Evolutionary conservation across 345 rosid species (phyloP), one percentile per base, ranked within the genome.

Genomic region (Populus nigra): DNA sequence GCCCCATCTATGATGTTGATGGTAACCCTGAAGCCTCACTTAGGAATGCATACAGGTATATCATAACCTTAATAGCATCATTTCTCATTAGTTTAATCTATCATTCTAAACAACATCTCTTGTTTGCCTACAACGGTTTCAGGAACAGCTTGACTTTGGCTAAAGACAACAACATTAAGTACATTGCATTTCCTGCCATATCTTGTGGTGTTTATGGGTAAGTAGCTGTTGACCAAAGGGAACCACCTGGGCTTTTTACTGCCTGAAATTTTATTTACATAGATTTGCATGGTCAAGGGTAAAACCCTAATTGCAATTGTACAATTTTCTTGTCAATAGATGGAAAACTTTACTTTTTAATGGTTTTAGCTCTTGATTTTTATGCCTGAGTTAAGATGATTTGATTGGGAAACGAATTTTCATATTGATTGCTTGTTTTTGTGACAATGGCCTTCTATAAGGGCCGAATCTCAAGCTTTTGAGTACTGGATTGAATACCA

Each of bases 161-260:
- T 72, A 91, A 85, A 83, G 92, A 88, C 68, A 93, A 90, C 84
- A 83, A 84, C 76, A 87, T 94, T 74, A 81, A 87, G 68, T 93
- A 85, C 80, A 80, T 94, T 78, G 98, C 98, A 33, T 93, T 93
- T 80, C 88, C 98, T 67, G 98, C 98, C 55, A 88, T 94, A 68
- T 90, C 94, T 65, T 94, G 98, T 77, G 99, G 99, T 67, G 80
- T 85, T 49, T 91, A 71, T 53, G 77, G 94, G 96, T 92, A 86
- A 77, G 75, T 80, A 68, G 76, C 18, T 45, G 50, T 3, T 45
- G 17, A 45, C 15, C 27, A 3, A 20, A 68, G 23, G 43, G 63
- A 43, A 68, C 10, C 36, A 17, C 15, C 50, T 13, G 17, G 17
- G 50, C 50, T 45, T 45, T 13, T 45, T 45, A 45, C 50, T 45